Evolutionary conservation across 805 yeast species (phyloP).

Genomic region (Vanderwaltozyma yarrowii): DNA sequence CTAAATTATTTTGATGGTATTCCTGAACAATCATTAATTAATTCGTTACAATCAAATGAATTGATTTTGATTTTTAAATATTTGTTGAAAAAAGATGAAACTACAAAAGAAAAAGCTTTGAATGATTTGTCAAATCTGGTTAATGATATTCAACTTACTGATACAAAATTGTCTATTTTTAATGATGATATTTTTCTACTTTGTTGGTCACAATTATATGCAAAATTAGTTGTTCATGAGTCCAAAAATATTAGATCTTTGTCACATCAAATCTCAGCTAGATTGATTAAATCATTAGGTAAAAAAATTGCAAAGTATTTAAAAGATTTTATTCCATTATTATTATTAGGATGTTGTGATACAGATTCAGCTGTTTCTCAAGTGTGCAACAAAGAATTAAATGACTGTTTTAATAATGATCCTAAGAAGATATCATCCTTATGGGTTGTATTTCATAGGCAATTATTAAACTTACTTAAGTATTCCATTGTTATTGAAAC

Average conservation of each 20-base stretch:
- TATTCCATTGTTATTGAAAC: conserved; percentile 48
- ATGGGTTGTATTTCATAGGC: conserved; percentile 49
- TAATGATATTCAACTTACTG: too few species aligned
- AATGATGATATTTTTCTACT: conserved; percentile 45
- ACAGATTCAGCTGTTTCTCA: conserved; percentile 50
- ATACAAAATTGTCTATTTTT: too few species aligned
- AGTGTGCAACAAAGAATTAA: conserved; percentile 38
- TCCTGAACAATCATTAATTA: conserved; percentile 53
- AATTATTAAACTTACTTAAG: conserved; percentile 44
- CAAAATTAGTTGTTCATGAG: conserved; percentile 65
- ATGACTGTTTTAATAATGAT: conserved; percentile 45
- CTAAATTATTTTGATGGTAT: conserved; percentile 67
- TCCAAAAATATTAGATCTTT: conserved; percentile 52
- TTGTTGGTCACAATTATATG: conserved; percentile 72
- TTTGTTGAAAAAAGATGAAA: conserved; percentile 64
- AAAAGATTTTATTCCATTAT: conserved; percentile 59
- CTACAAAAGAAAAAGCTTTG: conserved; percentile 78
- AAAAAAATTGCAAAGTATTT: conserved; percentile 56
- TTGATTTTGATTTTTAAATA: conserved; percentile 62
- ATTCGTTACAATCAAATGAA: conserved; percentile 32
- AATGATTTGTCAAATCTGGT: conserved; percentile 38
- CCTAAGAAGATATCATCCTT: conserved; percentile 45
- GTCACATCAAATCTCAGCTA: conserved; percentile 58
- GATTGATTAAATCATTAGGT: conserved; percentile 38
- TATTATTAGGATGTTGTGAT: conserved; percentile 67